These are phyloP conservation scores for Coleophoma cylindrospora DNA, from an alignment of 2,329 filamentous ascomycete species.

Conservation along the genomic window DNA sequence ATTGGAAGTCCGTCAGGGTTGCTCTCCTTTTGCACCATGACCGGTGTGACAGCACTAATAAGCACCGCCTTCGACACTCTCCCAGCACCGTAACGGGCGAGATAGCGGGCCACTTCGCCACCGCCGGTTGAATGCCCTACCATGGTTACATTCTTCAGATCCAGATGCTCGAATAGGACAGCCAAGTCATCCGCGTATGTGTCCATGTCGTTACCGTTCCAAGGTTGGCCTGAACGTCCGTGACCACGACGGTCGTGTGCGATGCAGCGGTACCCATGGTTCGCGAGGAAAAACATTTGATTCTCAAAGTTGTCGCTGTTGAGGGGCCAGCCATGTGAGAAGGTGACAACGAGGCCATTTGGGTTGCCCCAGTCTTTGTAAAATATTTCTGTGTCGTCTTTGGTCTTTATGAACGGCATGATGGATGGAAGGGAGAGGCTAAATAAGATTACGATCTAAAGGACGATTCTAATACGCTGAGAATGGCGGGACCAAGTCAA, in stretches of 20 bases:
- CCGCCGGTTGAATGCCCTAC: conserved; percentile 36
- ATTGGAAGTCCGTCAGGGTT: conserved; percentile 30
- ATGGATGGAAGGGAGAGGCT: too few relatives aligned
- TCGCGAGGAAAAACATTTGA: conserved; percentile 33
- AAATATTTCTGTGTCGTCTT: conserved; percentile 32
- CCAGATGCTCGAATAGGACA: conserved; percentile 29
- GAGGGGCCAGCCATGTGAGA: conserved; percentile 35
- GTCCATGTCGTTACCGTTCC: conserved; percentile 34
- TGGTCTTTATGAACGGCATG: conserved; percentile 30
- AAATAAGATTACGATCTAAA: too few relatives aligned
- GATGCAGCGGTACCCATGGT: conserved; percentile 31
- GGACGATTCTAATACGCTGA: too few relatives aligned
- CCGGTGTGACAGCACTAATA: too few relatives aligned
- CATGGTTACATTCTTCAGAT: conserved; percentile 29
- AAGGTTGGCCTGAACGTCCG: conserved; percentile 33
- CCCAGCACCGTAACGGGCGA: too few relatives aligned
- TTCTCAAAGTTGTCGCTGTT: conserved; percentile 33
- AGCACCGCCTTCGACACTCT: too few relatives aligned
- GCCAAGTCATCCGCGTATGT: conserved; percentile 32
- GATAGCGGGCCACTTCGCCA: conserved; percentile 22
- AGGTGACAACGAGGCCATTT: conserved; percentile 25
- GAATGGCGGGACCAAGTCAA: too few relatives aligned
- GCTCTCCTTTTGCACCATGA: conserved; percentile 11
- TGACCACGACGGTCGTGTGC: conserved; percentile 33
- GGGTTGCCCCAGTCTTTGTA: conserved; percentile 38